Conservation (phyloP, 2,329 filamentous ascomycete species). For the Exophiala viscosa region DNA sequence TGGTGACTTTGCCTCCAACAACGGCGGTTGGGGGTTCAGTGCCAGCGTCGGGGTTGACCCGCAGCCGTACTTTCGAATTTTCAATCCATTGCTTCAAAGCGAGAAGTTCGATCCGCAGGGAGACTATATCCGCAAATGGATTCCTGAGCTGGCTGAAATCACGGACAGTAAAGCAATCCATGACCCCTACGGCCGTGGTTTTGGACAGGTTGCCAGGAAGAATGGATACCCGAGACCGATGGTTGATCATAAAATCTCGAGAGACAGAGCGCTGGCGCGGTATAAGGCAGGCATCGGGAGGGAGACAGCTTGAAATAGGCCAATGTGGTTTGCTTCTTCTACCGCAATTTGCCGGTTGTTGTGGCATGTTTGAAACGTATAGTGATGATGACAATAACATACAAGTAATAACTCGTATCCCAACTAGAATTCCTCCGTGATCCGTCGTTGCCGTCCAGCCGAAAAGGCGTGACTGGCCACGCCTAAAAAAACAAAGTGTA, state of each 20-base stretch:
- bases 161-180: conserved; percentile 64
- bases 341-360: no score
- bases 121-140: conserved; percentile 77
- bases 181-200: conserved; percentile 71
- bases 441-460: no score
- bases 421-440: no score
- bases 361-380: no score
- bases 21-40: conserved; percentile 64
- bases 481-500: neutral
- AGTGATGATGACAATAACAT: neutral
- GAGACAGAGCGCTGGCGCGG: conserved; percentile 63
- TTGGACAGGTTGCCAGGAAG: conserved; percentile 56
- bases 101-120: conserved; percentile 80
- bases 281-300: conserved; percentile 65
- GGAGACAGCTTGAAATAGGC: conserved; percentile 39
- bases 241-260: conserved; percentile 67
- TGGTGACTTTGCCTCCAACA: conserved; percentile 76
- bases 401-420: neutral
- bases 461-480: no score
- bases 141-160: conserved; percentile 63
- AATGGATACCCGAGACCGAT: conserved; percentile 70
- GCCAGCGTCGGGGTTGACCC: conserved; percentile 73
- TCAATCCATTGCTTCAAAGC: conserved; percentile 79
- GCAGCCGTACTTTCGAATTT: conserved; percentile 86
- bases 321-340: neutral